Conservation (phyloP, 345 rosid genomes). For the Clausena lansium region DNA sequence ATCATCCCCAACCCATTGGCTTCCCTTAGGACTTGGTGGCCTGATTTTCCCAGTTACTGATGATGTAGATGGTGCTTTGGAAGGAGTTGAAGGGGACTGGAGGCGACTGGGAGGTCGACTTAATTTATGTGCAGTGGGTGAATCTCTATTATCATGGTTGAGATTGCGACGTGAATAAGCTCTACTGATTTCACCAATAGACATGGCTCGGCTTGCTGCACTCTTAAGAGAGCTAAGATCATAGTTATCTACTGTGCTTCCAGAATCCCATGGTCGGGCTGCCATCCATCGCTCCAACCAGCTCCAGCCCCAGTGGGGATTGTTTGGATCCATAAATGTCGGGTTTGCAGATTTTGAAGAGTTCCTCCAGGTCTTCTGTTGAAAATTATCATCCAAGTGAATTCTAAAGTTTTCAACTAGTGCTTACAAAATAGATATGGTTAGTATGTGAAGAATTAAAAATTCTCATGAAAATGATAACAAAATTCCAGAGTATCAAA, state of each 20-base stretch:
- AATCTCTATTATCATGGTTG: conserved; percentile 32
- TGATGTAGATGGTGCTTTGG: conserved; percentile 40
- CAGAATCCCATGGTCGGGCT: conserved; percentile 69
- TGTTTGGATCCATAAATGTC: conserved; percentile 68
- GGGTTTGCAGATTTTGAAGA: conserved; percentile 42
- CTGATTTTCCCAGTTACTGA: conserved; percentile 32
- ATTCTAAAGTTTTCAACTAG: background rate
- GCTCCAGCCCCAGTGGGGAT: conserved; percentile 96
- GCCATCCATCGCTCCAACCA: conserved; percentile 99
- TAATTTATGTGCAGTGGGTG: conserved; percentile 38
- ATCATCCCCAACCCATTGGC: conserved; percentile 50
- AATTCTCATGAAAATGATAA: background rate
- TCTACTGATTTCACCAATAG: conserved; percentile 50
- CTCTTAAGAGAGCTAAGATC: conserved; percentile 65
- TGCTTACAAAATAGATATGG: background rate
- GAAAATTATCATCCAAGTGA: conserved; percentile 12
- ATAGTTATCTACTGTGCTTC: conserved; percentile 36
- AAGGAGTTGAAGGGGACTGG: conserved; percentile 55
- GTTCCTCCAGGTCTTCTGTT: conserved; percentile 66
- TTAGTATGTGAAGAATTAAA: background rate
- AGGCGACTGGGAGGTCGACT: conserved; percentile 37
- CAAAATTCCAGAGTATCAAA: background rate
- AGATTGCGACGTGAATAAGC: conserved; percentile 33
- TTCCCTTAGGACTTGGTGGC: conserved; percentile 47
- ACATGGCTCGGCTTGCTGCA: conserved; percentile 42